Evolutionary conservation across 1,284 basidiomycete genomes (phyloP).

Genomic region (Athelia sp.): DNA sequence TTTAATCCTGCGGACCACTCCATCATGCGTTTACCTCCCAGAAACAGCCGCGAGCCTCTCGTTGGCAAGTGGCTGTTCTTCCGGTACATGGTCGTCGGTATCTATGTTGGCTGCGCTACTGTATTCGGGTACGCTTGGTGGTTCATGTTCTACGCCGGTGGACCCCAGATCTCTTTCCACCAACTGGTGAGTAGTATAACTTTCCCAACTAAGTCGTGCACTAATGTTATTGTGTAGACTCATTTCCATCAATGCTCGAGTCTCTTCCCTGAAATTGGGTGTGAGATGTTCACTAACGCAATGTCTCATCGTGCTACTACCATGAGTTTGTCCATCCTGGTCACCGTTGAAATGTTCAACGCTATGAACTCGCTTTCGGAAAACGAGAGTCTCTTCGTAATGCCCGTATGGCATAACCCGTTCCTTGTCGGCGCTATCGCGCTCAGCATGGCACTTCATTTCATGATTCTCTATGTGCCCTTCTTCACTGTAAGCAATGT

Average conservation of each 20-base stretch:
- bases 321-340: conserved; percentile 91
- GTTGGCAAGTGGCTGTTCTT: conserved; percentile 94
- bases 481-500: conserved; percentile 75
- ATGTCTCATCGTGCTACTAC: conserved; percentile 89
- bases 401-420: conserved; percentile 92
- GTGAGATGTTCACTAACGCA: conserved; percentile 87
- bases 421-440: conserved; percentile 87
- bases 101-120: conserved; percentile 92
- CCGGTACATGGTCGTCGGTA: conserved; percentile 90
- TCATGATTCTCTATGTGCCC: conserved; percentile 93
- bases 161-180: conserved; percentile 90
- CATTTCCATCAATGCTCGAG: conserved; percentile 90
- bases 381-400: conserved; percentile 85
- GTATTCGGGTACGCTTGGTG: conserved; percentile 99
- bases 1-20: conserved; percentile 97
- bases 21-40: conserved; percentile 92
- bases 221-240: conserved; percentile 47
- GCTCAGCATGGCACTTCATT: conserved; percentile 88
- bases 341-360: conserved; percentile 98
- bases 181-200: conserved; percentile 68
- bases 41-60: conserved; percentile 85
- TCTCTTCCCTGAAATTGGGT: conserved; percentile 85
- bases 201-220: conserved; percentile 6
- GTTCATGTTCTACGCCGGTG: conserved; percentile 89
- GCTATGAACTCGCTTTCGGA: conserved; percentile 99